Evolutionary conservation across 106 monocot species (phyloP), one percentile per base, ranked within the genome.

Genomic region (Allium sativum): DNA sequence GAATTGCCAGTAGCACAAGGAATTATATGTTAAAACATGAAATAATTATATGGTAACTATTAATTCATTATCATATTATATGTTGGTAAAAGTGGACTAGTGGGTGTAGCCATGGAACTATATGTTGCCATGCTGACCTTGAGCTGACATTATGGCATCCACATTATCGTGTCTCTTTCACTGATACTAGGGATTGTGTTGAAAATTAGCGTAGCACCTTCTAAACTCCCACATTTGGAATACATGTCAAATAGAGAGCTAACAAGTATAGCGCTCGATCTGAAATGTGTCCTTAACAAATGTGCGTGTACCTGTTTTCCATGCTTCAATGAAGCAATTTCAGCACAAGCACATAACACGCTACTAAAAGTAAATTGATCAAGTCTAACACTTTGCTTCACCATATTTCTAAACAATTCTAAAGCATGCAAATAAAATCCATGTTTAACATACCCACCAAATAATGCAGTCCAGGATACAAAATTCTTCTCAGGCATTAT

Each of bases 171-270:
- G 64, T 86, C 79, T 67, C 71, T 79, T 55, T 65, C 81, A 19
- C 19, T 47, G 44, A 17, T n/a, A n/a, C n/a, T 15, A 65, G 21
- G 68, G 0, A 58, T 70, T 17, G 15, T 18, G 17, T 71, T 43
- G 63, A 90, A 90, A 31, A 95, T 70, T 21, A 67, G 16, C 22
- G 54, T 50, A 41, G 64, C 70, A 53, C 57, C 64, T 16, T 21
- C 56, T 47, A 94, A 68, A 77, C 77, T 40, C n/a, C 90, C 90
- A 73, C 95, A 95, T 77, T 84, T 95, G 18, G 90, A 81, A 60
- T 95, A 95, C 95, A 90, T 82, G 60, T 84, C 84, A 41, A 87
- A 58, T 21, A 94, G 79, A 48, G 83, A 77, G 53, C 90, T 86
- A 0, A 79, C 18, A 9, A 79, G 77, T n/a, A 90, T 57, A 0